Evolutionary conservation across 176 grass and related monocot genomes (phyloP).

Genomic region (Oryza australiensis): DNA sequence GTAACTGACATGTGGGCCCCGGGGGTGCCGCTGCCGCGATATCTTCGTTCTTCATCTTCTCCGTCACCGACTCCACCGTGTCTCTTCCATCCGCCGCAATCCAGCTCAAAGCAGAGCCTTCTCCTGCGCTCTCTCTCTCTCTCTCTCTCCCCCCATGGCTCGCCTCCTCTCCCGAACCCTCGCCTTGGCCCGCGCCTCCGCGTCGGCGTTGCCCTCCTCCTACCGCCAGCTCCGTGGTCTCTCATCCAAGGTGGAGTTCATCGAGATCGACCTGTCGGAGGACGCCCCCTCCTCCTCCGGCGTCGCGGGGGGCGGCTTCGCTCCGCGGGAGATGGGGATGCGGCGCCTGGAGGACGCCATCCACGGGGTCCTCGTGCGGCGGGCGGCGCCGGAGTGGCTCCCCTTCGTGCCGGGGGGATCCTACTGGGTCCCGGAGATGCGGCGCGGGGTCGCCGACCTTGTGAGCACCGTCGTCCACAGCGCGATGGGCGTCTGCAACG

Average conservation of each 20-base stretch:
- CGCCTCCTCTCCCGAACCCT: conserved; percentile 61
- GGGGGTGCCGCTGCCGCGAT: no score
- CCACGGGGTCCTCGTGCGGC: conserved; percentile 60
- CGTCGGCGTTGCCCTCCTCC: background rate
- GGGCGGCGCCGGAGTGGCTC: conserved; percentile 82
- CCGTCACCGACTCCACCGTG: background rate
- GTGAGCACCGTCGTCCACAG: conserved; percentile 18
- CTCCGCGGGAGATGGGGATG: conserved; percentile 29
- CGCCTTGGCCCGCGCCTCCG: conserved; percentile 26
- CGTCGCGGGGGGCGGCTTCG: conserved; percentile 5
- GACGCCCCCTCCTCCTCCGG: conserved; percentile 37
- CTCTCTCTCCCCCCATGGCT: conserved; percentile 49
- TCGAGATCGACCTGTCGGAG: conserved; percentile 80
- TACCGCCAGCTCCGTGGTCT: conserved; percentile 23
- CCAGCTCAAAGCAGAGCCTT: background rate
- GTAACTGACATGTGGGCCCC: background rate
- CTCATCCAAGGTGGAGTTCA: conserved; percentile 52
- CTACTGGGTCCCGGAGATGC: conserved; percentile 79
- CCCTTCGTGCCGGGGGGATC: conserved; percentile 86
- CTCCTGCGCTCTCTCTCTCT: no score
- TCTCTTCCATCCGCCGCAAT: background rate
- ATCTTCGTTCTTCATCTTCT: background rate
- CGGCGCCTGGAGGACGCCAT: conserved; percentile 78
- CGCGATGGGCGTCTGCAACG: background rate
- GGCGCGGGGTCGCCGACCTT: conserved; percentile 54